Evolutionary conservation across 2,329 filamentous ascomycete species (phyloP).

Genomic region (Beauveria pseudobassiana): DNA sequence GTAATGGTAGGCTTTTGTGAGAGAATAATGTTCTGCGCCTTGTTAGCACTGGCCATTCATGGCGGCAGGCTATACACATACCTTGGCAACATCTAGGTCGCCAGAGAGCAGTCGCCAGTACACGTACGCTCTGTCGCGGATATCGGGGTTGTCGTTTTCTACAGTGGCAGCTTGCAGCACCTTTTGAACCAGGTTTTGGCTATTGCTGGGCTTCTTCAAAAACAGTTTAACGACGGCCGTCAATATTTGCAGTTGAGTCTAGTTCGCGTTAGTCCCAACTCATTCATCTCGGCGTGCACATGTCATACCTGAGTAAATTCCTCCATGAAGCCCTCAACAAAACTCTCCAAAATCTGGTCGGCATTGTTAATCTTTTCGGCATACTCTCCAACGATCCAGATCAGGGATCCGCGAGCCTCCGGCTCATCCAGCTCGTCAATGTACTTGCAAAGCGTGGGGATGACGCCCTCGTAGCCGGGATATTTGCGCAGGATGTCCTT

Average conservation of each 20-base stretch:
- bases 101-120: constrained; percentile 96
- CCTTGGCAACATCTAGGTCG: constrained; percentile 84
- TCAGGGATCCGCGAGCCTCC: constrained; percentile 79
- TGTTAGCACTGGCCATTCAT: constrained; percentile 17
- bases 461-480: constrained; percentile 95
- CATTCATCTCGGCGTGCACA: background rate
- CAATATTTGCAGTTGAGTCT: constrained; percentile 97
- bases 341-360: constrained; percentile 84
- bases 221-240: constrained; percentile 97
- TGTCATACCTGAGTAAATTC: constrained; percentile 83
- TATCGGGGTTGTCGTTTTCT: constrained; percentile 96
- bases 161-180: constrained; percentile 87
- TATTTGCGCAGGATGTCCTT: constrained; percentile 98
- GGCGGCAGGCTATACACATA: constrained; percentile 25
- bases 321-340: constrained; percentile 91
- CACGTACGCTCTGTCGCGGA: constrained; percentile 92
- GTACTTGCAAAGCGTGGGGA: constrained; percentile 89
- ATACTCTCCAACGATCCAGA: constrained; percentile 99
- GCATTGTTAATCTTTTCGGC: constrained; percentile 99
- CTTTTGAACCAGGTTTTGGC: constrained; percentile 85
- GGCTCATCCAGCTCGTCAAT: constrained; percentile 97
- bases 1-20: constrained; percentile 92
- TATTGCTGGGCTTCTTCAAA: constrained; percentile 90
- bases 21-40: constrained; percentile 66
- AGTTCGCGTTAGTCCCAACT: background rate